phyloP scores from a whole-genome alignment of 1,284 basidiomycete genomes.

The Ustilago crameri region DNA sequence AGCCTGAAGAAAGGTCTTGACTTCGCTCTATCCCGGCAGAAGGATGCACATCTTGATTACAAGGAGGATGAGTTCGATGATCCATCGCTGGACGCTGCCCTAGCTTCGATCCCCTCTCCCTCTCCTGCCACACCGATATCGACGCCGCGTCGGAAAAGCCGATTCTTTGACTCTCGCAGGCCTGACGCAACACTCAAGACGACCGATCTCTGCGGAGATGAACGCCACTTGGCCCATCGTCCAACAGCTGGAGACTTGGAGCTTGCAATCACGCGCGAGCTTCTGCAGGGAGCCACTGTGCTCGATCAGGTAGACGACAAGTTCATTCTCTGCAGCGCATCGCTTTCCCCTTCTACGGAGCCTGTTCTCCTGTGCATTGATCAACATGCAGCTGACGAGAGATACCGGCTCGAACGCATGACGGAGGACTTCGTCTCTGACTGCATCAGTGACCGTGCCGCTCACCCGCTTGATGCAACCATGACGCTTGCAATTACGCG shows the following conservation, averaged over 20 bases:
- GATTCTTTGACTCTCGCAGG: slow-evolving; percentile 27
- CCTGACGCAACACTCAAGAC: background rate
- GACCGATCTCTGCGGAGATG: background rate
- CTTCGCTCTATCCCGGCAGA: background rate
- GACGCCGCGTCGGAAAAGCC: slow-evolving; percentile 8
- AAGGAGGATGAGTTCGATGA: slow-evolving; percentile 31
- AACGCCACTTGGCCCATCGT: background rate
- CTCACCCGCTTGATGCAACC: background rate
- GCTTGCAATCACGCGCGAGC: slow-evolving; percentile 16
- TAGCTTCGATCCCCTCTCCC: slow-evolving; percentile 20
- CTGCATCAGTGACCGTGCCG: slow-evolving; percentile 9
- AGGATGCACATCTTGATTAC: background rate
- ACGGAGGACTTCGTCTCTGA: slow-evolving; percentile 75
- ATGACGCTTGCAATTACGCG: slow-evolving; percentile 21
- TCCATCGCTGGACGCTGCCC: slow-evolving; percentile 18
- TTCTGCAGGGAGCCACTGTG: slow-evolving; percentile 17
- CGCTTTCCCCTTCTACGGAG: slow-evolving; percentile 21
- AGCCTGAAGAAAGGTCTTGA: slow-evolving; percentile 9
- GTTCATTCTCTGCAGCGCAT: slow-evolving; percentile 79
- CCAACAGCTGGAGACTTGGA: slow-evolving; percentile 6
- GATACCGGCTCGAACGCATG: slow-evolving; percentile 85
- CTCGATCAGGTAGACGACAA: slow-evolving; percentile 88
- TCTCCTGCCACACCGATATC: background rate
- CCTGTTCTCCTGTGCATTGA: slow-evolving; percentile 79
- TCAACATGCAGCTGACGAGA: slow-evolving; percentile 92